Evolutionary conservation across 352 stramenopile species (phyloP).

Genomic region (Phytophthora podocarpi): DNA sequence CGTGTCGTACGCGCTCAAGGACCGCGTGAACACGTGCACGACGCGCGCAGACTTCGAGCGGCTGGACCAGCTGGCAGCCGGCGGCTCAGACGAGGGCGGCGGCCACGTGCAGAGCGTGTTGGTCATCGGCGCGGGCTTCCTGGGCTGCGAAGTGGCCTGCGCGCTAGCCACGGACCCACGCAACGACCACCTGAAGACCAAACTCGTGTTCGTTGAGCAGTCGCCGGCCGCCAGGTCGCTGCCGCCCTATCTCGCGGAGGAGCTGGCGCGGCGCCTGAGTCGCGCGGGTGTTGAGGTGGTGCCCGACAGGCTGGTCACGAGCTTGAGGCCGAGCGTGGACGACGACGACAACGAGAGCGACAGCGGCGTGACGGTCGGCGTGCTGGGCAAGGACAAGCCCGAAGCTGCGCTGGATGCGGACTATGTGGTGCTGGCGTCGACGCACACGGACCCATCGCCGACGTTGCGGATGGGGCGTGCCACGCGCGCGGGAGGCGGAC

Average conservation of each 20-base stretch:
- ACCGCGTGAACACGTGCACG: constrained; percentile 88
- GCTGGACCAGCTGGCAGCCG: constrained; percentile 62
- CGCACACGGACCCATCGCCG: constrained; percentile 81
- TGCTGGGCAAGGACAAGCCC: constrained; percentile 68
- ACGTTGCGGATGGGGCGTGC: constrained; percentile 68
- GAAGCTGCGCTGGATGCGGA: constrained; percentile 74
- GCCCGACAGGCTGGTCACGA: constrained; percentile 77
- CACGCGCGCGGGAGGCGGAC: constrained; percentile 44
- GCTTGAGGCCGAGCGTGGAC: constrained; percentile 59
- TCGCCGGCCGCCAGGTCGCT: constrained; percentile 68
- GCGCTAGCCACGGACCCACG: constrained; percentile 69
- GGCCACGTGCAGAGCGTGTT: constrained; percentile 64
- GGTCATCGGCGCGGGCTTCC: constrained; percentile 90
- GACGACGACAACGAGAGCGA: constrained; percentile 48
- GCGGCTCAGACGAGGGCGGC: constrained; percentile 30
- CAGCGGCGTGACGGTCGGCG: constrained; percentile 52
- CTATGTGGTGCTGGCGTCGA: constrained; percentile 92
- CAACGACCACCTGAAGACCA: constrained; percentile 51
- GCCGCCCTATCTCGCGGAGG: constrained; percentile 81
- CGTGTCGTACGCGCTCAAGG: constrained; percentile 81
- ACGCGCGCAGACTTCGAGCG: constrained; percentile 84
- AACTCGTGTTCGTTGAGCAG: constrained; percentile 62
- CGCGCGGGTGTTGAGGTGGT: constrained; percentile 71
- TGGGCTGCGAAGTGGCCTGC: constrained; percentile 89
- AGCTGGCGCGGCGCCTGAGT: constrained; percentile 65